These are phyloP conservation scores for Excoecaria cochinchinensis DNA, from an alignment of 345 rosid species.

Conservation along the genomic window DNA sequence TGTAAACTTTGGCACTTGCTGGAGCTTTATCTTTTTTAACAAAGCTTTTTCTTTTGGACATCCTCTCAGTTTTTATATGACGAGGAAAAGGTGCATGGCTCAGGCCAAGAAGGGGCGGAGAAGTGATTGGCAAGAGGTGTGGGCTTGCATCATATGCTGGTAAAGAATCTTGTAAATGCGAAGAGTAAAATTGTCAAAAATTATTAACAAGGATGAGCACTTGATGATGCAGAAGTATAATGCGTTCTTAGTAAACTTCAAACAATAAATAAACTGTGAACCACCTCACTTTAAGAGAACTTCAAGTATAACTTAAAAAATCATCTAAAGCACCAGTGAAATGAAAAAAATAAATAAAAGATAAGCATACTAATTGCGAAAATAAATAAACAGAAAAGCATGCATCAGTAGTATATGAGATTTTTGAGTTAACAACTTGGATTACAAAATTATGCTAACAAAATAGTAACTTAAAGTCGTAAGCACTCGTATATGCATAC, in stretches of 20 bases:
- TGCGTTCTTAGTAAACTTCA: background rate
- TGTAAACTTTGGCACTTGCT: conserved; percentile 48
- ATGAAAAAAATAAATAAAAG: background rate
- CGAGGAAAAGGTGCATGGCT: conserved; percentile 32
- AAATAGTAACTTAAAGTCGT: background rate
- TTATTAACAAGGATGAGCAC: background rate
- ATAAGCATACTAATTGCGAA: background rate
- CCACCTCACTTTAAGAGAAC: background rate
- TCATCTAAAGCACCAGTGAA: background rate
- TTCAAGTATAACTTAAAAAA: background rate
- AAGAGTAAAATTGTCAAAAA: conserved; percentile 1
- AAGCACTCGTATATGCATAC: background rate
- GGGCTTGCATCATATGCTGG: conserved; percentile 49
- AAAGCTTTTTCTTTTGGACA: conserved; percentile 49
- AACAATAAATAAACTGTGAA: background rate
- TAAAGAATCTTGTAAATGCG: conserved; percentile 32
- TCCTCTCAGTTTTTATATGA: conserved; percentile 36
- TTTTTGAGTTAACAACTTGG: background rate
- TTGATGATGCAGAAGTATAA: background rate
- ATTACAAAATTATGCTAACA: background rate
- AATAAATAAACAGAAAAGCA: too few relatives aligned
- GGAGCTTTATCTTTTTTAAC: conserved; percentile 46
- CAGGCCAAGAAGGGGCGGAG: conserved; percentile 42
- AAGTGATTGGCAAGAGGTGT: conserved; percentile 37
- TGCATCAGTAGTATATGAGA: background rate